Evolutionary conservation across 371 early-diverging fungal species (phyloP).

Genomic region (Saksenaea oblongispora): DNA sequence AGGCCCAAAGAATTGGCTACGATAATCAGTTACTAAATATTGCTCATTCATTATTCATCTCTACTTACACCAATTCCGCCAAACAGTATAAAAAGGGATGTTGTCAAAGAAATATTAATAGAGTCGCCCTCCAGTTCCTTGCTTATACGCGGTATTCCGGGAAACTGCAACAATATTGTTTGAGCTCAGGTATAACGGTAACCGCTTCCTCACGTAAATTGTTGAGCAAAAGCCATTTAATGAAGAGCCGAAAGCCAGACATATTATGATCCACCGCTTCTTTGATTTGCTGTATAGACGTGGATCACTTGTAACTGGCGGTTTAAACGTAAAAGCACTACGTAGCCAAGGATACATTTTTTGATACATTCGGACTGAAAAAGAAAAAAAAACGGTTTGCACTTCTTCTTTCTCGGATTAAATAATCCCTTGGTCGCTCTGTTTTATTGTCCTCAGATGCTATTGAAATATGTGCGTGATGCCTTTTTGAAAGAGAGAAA

Average conservation of each 20-base stretch:
- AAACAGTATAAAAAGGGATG: conserved; percentile 52
- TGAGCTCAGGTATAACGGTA: not conserved
- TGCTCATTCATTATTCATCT: not conserved
- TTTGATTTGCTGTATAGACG: conserved; percentile 17
- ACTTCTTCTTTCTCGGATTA: not conserved
- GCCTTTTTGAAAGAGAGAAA: not conserved
- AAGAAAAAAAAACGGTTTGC: not conserved
- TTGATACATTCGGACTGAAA: not conserved
- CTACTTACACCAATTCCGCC: conserved; percentile 46
- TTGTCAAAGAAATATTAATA: conserved; percentile 46
- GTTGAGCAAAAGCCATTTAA: conserved; percentile 43
- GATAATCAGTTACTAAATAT: not conserved
- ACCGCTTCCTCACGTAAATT: conserved; percentile 25
- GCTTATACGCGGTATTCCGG: conserved; percentile 46
- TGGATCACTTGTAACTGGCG: conserved; percentile 29
- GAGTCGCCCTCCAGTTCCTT: conserved; percentile 37
- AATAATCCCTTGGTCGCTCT: not conserved
- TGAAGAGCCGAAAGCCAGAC: conserved; percentile 34
- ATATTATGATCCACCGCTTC: conserved; percentile 31
- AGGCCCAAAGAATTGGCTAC: conserved; percentile 63
- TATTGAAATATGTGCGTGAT: not conserved
- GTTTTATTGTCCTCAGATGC: not conserved
- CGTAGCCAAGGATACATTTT: not conserved
- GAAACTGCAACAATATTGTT: conserved; percentile 12
- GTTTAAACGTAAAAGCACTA: conserved; percentile 24